Evolutionary conservation across 1,284 basidiomycete genomes (phyloP), one percentile per base, ranked within the genome.

Genomic region (Trichosporon sp.): DNA sequence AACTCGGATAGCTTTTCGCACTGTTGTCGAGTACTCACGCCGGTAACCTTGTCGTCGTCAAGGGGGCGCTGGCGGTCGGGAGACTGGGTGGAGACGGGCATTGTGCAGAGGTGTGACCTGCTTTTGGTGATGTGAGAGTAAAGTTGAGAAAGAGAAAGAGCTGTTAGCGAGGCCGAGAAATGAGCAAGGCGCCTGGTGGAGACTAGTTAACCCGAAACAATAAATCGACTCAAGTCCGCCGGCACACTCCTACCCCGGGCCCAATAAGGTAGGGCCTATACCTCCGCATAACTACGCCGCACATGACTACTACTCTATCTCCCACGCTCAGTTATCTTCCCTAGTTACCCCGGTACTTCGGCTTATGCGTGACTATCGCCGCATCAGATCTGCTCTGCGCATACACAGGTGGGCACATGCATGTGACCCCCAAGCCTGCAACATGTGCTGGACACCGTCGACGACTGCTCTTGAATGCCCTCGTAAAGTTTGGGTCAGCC

Each of bases 21-120:
- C 65, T 38, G 35, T 16, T 12, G 43, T 7, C 19, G 37, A 16
- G 14, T 32, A 81, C 81, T 78, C 68, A 83, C 81, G 68, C 81
- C 81, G 7, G 78, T 79, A 75, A 83, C 79, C 71, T 80, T 81
- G 75, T 77, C 75, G 69, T 83, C 81, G 73, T 81, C 81, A 43
- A 83, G 74, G 31, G 78, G 78, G 51, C 79, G 77, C 37, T 73
- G 74, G 48, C 80, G 74, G 72, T 80, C 80, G 26, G 81, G 81
- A 10, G 80, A 80, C 63, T 75, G 74, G 21, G 81, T 77, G n/a
- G 76, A 75, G 72, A 76, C 71, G 26, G 77, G 74, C 79, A 82
- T 81, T 32, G 65, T 70, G 54, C 4, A 37, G 19, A 11, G 38
- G 46, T 31, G 48, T 12, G 1, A 38, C 46, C 56, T 67, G 69